Percentiles rank a stretch among this genome's conserved stretches.
phyloP scores from a whole-genome alignment of 1,139 yeast genomes.

The Ogataea hybrid region DNA sequence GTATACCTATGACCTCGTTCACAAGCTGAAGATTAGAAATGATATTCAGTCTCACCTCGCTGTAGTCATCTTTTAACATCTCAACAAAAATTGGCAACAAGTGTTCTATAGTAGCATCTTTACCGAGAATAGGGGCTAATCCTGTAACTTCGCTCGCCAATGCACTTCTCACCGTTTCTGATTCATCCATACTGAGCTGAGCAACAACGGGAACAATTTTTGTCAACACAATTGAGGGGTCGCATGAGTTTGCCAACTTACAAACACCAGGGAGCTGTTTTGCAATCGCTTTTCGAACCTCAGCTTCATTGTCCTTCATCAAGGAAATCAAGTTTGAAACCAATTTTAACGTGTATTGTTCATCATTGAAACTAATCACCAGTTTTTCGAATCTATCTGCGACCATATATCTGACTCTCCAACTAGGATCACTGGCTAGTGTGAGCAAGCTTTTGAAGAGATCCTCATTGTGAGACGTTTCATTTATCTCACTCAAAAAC shows the following conservation, averaged over 20 bases:
- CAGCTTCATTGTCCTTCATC: conserved; percentile 93
- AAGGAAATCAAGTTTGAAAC: conserved; percentile 70
- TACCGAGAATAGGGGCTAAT: conserved; percentile 82
- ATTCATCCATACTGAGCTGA: conserved; percentile 83
- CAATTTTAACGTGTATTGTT: conserved; percentile 52
- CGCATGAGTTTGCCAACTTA: conserved; percentile 45
- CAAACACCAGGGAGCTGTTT: conserved; percentile 87
- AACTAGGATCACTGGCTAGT: conserved; percentile 83
- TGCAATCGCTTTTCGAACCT: conserved; percentile 92
- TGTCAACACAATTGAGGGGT: conserved; percentile 55
- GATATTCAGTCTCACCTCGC: conserved; percentile 93
- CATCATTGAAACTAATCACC: conserved; percentile 60
- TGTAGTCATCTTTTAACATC: conserved; percentile 95
- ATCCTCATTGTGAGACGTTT: conserved; percentile 57
- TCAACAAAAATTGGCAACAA: conserved; percentile 84
- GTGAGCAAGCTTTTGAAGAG: conserved; percentile 60
- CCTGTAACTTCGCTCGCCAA: conserved; percentile 87
- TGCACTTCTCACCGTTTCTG: conserved; percentile 91
- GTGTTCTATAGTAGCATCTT: conserved; percentile 78
- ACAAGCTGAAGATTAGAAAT: conserved; percentile 90
- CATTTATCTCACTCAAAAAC: conserved; percentile 56
- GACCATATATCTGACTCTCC: conserved; percentile 98
- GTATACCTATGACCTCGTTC: conserved; percentile 92
- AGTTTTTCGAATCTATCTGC: conserved; percentile 85
- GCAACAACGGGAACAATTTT: conserved; percentile 83